These are phyloP conservation scores for Teratosphaeria nubilosa DNA, from an alignment of 2,329 filamentous ascomycete species.

Conservation along the genomic window DNA sequence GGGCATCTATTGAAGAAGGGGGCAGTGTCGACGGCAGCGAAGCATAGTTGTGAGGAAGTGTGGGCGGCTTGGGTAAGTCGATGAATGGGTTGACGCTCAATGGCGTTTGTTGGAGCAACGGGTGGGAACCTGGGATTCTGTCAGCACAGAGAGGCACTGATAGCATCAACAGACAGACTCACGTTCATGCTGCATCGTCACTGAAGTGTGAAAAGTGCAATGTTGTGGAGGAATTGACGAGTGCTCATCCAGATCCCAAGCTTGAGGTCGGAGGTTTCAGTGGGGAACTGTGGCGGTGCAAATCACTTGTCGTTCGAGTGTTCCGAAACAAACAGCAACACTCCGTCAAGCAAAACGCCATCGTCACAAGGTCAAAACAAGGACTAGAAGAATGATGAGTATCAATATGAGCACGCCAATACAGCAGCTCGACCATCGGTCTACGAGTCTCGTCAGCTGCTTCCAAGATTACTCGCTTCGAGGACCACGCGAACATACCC, in stretches of 20 bases:
- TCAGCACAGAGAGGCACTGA: not conserved
- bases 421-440: slow-evolving; percentile 74
- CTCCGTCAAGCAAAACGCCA: not conserved
- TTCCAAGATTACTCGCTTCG: slow-evolving; percentile 4
- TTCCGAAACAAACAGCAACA: not conserved
- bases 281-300: not conserved
- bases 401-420: slow-evolving; percentile 82
- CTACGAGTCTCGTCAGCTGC: slow-evolving; percentile 27
- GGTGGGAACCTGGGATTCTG: slow-evolving; percentile 51
- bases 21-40: slow-evolving; percentile 79
- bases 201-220: not conserved
- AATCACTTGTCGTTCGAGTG: not conserved
- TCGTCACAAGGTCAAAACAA: slow-evolving; percentile 56
- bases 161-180: not conserved
- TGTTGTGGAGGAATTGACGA: slow-evolving; percentile 3
- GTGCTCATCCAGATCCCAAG: not conserved
- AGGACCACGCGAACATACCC: slow-evolving; percentile 48
- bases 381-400: slow-evolving; percentile 72
- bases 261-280: not conserved
- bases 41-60: slow-evolving; percentile 92
- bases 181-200: slow-evolving; percentile 21
- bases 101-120: slow-evolving; percentile 82
- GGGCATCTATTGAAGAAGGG: slow-evolving; percentile 50
- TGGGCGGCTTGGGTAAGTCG: slow-evolving; percentile 77
- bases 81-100: slow-evolving; percentile 92